Conservation (phyloP, 2,329 filamentous ascomycete species). For the Rhinocladiella similis region DNA sequence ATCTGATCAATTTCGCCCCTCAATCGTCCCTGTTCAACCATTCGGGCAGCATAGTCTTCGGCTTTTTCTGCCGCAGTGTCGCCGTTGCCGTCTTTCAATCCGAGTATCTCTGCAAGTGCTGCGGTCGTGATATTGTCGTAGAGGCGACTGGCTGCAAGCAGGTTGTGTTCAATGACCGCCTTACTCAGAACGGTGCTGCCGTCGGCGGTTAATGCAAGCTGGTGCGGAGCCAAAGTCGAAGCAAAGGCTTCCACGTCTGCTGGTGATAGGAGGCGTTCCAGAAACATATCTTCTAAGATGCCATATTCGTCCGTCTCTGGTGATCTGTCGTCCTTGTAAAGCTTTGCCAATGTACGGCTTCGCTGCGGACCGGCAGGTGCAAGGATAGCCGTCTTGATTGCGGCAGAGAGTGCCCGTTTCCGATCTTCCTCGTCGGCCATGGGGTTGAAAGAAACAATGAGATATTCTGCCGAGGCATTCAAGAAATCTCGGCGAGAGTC, state of each 20-base stretch:
- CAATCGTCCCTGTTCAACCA: conserved; percentile 93
- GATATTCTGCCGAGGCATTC: conserved; percentile 83
- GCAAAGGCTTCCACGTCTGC: conserved; percentile 88
- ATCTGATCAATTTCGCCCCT: conserved; percentile 93
- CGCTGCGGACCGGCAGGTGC: conserved; percentile 86
- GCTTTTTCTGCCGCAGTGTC: conserved; percentile 66
- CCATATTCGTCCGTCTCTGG: conserved; percentile 73
- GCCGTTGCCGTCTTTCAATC: conserved; percentile 57
- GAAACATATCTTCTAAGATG: conserved; percentile 96
- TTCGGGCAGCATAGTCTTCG: conserved; percentile 86
- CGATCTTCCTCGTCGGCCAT: conserved; percentile 85
- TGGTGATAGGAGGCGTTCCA: conserved; percentile 78
- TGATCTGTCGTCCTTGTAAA: conserved; percentile 92
- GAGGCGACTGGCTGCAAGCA: conserved; percentile 78
- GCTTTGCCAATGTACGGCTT: conserved; percentile 72
- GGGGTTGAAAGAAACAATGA: conserved; percentile 76
- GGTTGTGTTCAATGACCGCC: conserved; percentile 93
- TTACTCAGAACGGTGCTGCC: conserved; percentile 90
- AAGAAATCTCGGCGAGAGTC: conserved; percentile 90
- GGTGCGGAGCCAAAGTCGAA: conserved; percentile 76
- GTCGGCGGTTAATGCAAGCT: conserved; percentile 85
- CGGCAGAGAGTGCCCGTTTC: conserved; percentile 77
- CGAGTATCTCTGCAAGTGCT: conserved; percentile 73
- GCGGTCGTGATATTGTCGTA: conserved; percentile 78
- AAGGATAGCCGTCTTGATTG: conserved; percentile 88